Evolutionary conservation across 1,284 basidiomycete genomes (phyloP).

Genomic region (Boletellus deceptivus): DNA sequence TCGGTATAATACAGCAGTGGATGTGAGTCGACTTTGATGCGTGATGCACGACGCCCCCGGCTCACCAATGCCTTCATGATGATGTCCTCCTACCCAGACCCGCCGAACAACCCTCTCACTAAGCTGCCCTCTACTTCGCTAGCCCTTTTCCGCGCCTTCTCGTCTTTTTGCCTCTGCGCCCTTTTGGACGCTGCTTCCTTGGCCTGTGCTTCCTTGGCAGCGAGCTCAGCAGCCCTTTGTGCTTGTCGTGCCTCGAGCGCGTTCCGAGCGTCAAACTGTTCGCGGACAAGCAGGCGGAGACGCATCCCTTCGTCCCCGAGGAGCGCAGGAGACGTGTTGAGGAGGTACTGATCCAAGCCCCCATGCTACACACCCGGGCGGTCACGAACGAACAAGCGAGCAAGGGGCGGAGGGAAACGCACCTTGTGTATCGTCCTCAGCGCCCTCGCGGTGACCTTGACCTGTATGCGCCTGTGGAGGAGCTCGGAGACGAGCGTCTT

Average conservation of each 20-base stretch:
- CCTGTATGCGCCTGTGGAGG: constrained; percentile 52
- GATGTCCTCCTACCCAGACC: not conserved
- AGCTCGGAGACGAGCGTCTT: constrained; percentile 71
- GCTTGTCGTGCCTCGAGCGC: constrained; percentile 20
- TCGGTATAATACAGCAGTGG: not conserved
- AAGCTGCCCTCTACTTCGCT: constrained; percentile 10
- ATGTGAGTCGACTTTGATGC: too few relatives aligned
- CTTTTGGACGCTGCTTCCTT: constrained; percentile 14
- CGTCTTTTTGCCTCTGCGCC: constrained; percentile 7
- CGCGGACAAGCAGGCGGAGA: constrained; percentile 59
- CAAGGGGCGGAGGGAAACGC: constrained; percentile 10
- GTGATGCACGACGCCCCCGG: too few relatives aligned
- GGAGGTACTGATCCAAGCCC: constrained; percentile 77
- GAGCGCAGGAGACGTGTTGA: constrained; percentile 60
- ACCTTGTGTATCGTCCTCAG: constrained; percentile 81
- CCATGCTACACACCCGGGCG: constrained; percentile 48
- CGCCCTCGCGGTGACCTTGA: constrained; percentile 74
- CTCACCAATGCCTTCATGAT: too few relatives aligned
- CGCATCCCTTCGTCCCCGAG: constrained; percentile 77
- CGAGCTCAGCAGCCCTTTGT: constrained; percentile 17
- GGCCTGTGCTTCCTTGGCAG: constrained; percentile 15
- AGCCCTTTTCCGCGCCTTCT: constrained; percentile 8
- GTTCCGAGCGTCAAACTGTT: constrained; percentile 33
- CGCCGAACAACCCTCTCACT: constrained; percentile 22
- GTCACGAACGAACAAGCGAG: not conserved